A percentile compares a stretch with the other conserved stretches of the same genome.
phyloP scores from a whole-genome alignment of 2,329 filamentous ascomycete species.

The Aspergillus brasiliensis region DNA sequence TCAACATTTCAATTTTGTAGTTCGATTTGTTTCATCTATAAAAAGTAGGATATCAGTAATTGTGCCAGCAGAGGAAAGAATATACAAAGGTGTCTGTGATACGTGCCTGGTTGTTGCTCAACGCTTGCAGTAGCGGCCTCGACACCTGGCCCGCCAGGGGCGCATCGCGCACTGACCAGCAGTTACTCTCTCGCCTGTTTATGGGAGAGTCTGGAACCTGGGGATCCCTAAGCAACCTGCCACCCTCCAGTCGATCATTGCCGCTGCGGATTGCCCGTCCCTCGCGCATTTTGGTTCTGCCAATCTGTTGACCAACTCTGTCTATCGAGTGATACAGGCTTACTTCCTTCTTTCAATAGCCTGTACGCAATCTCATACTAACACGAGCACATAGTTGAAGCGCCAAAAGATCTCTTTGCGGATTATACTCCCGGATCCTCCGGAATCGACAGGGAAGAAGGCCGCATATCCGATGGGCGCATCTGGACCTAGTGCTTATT shows the following conservation, averaged over 20 bases:
- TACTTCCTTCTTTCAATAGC: neutral
- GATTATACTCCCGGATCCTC: neutral
- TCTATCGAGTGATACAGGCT: too few species aligned
- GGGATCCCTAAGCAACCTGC: neutral
- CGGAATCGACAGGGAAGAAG: neutral
- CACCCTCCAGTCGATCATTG: neutral
- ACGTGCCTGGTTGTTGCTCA: too few species aligned
- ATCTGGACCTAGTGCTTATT: slow-evolving; percentile 1
- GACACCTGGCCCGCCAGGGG: neutral
- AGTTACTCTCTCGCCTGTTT: neutral
- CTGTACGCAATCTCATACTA: neutral
- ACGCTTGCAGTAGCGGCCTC: too few species aligned
- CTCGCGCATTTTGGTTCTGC: neutral
- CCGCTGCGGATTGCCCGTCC: neutral
- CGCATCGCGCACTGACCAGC: neutral
- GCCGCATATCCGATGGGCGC: neutral
- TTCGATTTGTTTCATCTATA: too few species aligned
- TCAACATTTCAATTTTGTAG: too few species aligned
- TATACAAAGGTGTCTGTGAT: too few species aligned
- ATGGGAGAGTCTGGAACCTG: neutral
- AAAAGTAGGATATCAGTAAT: too few species aligned
- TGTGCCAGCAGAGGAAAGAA: too few species aligned
- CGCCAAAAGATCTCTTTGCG: neutral
- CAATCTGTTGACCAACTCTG: too few species aligned
- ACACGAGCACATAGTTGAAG: neutral